phyloP scores from a whole-genome alignment of 2,329 filamentous ascomycete genomes.

The Neophaeococcomyces mojaviensis region DNA sequence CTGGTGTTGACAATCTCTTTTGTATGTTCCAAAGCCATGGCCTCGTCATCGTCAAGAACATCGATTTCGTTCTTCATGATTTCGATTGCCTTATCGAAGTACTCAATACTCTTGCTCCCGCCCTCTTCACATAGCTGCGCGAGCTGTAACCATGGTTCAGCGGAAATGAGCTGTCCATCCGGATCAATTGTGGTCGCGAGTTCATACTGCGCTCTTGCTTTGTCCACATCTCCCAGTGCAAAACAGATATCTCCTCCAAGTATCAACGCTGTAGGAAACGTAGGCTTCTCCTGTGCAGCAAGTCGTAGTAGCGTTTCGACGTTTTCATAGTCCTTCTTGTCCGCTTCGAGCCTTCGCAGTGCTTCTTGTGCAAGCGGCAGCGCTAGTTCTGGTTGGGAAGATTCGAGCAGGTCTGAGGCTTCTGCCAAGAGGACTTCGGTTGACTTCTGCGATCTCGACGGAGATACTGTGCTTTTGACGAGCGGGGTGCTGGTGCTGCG shows the following conservation, averaged over 20 bases:
- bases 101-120: slow-evolving; percentile 51
- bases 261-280: slow-evolving; percentile 52
- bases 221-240: slow-evolving; percentile 72
- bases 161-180: slow-evolving; percentile 62
- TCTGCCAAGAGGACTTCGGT: slow-evolving; percentile 50
- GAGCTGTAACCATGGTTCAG: slow-evolving; percentile 89
- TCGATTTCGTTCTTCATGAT: slow-evolving; percentile 54
- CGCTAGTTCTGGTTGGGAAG: slow-evolving; percentile 51
- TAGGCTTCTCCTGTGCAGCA: slow-evolving; percentile 20
- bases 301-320: slow-evolving; percentile 18
- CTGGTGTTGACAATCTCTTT: slow-evolving; percentile 53
- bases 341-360: slow-evolving; percentile 28
- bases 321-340: slow-evolving; percentile 25
- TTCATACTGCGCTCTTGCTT: slow-evolving; percentile 64
- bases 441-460: slow-evolving; percentile 39
- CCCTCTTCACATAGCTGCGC: slow-evolving; percentile 73
- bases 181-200: slow-evolving; percentile 68
- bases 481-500: slow-evolving; percentile 5
- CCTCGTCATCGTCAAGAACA: slow-evolving; percentile 22
- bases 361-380: slow-evolving; percentile 49
- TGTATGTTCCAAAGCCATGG: slow-evolving; percentile 27
- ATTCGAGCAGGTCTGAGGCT: slow-evolving; percentile 50
- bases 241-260: slow-evolving; percentile 75
- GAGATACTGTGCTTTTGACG: slow-evolving; percentile 1
- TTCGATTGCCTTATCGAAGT: slow-evolving; percentile 59